Evolutionary conservation across 2,329 filamentous ascomycete genomes (phyloP), one percentile per base, ranked within the genome.

Genomic region (Alternaria triticimaculans): DNA sequence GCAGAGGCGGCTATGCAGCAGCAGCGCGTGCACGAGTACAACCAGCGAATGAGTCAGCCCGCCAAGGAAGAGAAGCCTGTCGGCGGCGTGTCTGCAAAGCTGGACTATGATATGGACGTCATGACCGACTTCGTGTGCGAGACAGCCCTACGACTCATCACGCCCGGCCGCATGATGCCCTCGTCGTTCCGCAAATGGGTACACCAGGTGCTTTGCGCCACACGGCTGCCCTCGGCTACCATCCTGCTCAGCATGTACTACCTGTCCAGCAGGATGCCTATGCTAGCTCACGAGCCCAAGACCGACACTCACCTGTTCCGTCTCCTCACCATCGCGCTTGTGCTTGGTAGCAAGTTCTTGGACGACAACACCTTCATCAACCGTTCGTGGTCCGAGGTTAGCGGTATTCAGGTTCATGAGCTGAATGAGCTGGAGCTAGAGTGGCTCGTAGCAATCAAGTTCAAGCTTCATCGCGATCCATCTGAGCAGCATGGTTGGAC

Each of bases 301-400:
- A 84, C 83, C 44, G 85, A 87, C 58, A 91, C 90, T 46, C 90
- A 96, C 77, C 87, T 96, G 58, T 97, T 95, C 86, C 91, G 93
- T 64, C 90, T 96, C 83, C 86, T 97, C 68, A 97, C 94, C 7
- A 91, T 95, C 41, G 89, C 92, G 8, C 84, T 97, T 61, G 87
- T 97, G 55, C 86, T 97, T 57, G 94, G 93, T 64, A 97, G 93
- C 88, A 97, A 97, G 83, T 97, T 97, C 76, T 85, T 97, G 70
- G 94, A 97, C 76, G 94, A 97, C 85, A 97, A 97, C 82, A 97
- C 94, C 6, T 97, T 97, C 82, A 94, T 97, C 85, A 97, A 97
- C 83, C 91, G 93, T 59, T 97, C 94, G 1, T 97, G 94, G 94
- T 93, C 94, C 6, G 94, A 97, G 77, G 94, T 97, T 56, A 97